Base-by-base conservation (phyloP, 768 basidiomycete genomes). In the Agaricus bisporus region DNA sequence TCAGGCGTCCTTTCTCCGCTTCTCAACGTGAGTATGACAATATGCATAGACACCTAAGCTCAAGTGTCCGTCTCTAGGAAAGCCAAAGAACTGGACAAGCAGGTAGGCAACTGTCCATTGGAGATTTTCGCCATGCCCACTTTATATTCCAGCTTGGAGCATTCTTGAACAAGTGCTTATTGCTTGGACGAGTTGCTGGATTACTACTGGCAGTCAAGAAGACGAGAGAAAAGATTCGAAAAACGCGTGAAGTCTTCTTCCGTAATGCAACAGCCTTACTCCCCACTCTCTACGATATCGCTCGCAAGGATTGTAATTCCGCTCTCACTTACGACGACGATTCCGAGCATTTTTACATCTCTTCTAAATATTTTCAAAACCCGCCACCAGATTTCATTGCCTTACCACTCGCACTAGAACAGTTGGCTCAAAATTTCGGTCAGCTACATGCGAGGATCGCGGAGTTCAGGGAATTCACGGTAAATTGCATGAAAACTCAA, bases 161-260 rank as follows among this genome's bases (percentile, higher is more conserved):
- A 8, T 47, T 53, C 14, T 43, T 36, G 3, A 53, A 47, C 18
- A 45, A 53, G 26, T 46, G 44, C 26, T 29, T 41, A 17, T 18
- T 22, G 6, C 51, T 53, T 15, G 51, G 51, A 15, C 44, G 51
- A 15, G 51, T 53, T 10, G 51, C 51, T 12, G 51, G 51, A 11
- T 29, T 53, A 8, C n/a, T 53, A 26, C 32, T 53, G n/a, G 51
- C 44, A 4, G 46, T 53, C 44, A 53, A 47, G 12, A 45, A 22
- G 8, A 32, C 51, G 3, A 46, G 51, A 37, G 45, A 46, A 22
- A 41, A 38, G 45, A 25, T 53, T 7, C 44, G 51, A 20, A 37
- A 45, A n/a, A 47, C 51, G 11, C 51, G 51, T 17, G 51, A 53
- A 39, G 44, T 29, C 10, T 53, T 53, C 51, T 53, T 53, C 15